Conservation (phyloP, 2,329 filamentous ascomycete species). For the Diaporthe amygdali region DNA sequence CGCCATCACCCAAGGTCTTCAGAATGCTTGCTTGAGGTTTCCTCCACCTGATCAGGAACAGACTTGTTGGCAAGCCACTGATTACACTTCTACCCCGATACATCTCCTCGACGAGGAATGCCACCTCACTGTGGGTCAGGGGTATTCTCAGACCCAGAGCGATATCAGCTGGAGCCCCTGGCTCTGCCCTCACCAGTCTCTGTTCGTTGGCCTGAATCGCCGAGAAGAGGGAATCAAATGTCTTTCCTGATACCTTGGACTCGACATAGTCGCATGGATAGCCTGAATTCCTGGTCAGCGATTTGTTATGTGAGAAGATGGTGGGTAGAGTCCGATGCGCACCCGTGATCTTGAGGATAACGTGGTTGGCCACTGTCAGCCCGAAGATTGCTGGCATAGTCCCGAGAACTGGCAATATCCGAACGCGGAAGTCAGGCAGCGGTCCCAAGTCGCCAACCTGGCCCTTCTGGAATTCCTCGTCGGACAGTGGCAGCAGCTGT, state of each 20-base stretch:
- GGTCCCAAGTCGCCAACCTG: conserved; percentile 85
- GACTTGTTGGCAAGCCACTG: conserved; percentile 79
- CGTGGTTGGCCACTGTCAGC: conserved; percentile 88
- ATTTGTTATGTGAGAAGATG: background rate
- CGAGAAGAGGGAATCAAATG: conserved; percentile 85
- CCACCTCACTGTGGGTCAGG: conserved; percentile 79
- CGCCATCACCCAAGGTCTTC: conserved; percentile 64
- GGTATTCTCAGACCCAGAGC: conserved; percentile 79
- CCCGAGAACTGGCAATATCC: conserved; percentile 93
- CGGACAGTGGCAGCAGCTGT: conserved; percentile 81
- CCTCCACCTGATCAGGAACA: conserved; percentile 82
- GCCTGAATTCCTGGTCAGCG: conserved; percentile 42
- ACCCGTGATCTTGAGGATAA: conserved; percentile 77
- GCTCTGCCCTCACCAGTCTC: conserved; percentile 65
- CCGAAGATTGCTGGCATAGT: conserved; percentile 99
- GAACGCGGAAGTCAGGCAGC: conserved; percentile 88
- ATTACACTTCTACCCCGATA: conserved; percentile 83
- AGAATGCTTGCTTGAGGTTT: conserved; percentile 66
- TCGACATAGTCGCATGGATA: conserved; percentile 88
- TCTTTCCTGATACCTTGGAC: conserved; percentile 83
- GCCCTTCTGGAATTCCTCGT: conserved; percentile 88
- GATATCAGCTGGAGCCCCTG: conserved; percentile 50
- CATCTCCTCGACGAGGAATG: conserved; percentile 88
- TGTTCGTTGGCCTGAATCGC: conserved; percentile 81
- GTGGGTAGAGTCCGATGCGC: background rate